A percentile compares a stretch with the other conserved stretches of the same genome.
phyloP scores from a whole-genome alignment of 148 eudicot genomes.

The Rhododendron molle region DNA sequence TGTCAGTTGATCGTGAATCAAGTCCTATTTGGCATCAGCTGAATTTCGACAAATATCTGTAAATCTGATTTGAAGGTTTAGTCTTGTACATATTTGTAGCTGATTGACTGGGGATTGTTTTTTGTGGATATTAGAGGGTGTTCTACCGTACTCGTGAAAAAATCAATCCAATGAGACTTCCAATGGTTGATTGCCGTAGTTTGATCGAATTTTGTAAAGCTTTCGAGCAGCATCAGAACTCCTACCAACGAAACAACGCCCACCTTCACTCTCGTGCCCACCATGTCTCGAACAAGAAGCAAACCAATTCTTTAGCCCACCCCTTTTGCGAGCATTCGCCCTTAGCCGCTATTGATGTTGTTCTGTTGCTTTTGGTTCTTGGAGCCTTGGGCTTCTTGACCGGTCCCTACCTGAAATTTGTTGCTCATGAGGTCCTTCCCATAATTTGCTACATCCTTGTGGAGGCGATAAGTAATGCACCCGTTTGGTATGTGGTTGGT shows the following conservation, averaged over 20 bases:
- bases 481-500: constrained; percentile 29
- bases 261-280: constrained; percentile 1
- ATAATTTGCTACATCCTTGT: constrained; percentile 5
- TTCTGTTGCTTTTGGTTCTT: constrained; percentile 25
- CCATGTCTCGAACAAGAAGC: constrained; percentile 7
- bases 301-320: constrained; percentile 8
- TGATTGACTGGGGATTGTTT: not conserved
- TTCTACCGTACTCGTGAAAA: not conserved
- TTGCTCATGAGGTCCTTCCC: constrained; percentile 17
- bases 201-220: constrained; percentile 40
- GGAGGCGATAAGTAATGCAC: constrained; percentile 25
- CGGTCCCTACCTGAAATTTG: constrained; percentile 23
- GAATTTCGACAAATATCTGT: not conserved
- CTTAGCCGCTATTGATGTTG: constrained; percentile 26
- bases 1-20: not conserved
- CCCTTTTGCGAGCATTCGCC: constrained; percentile 29
- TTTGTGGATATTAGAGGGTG: not conserved
- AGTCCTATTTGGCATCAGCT: not conserved
- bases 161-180: constrained; percentile 17
- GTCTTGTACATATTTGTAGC: not conserved
- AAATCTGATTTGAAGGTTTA: not conserved
- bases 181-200: constrained; percentile 43
- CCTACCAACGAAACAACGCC: not conserved
- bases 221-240: constrained; percentile 29
- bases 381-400: constrained; percentile 32